These are phyloP conservation scores for Phytophthora quininea DNA, from an alignment of 352 stramenopile species.

Conservation along the genomic window DNA sequence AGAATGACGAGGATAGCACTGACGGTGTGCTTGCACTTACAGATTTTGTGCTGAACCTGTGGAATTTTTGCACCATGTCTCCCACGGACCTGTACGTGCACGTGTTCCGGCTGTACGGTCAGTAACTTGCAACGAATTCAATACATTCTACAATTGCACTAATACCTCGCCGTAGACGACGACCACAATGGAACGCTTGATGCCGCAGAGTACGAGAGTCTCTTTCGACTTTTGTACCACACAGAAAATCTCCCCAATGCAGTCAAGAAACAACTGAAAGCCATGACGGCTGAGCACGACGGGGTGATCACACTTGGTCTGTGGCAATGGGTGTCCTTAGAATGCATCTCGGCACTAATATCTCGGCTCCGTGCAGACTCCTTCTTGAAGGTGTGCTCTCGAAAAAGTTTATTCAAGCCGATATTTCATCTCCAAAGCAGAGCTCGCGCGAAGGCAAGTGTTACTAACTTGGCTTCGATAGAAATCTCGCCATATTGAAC, in stretches of 20 bases:
- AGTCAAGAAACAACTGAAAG: conserved; percentile 40
- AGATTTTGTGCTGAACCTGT: conserved; percentile 67
- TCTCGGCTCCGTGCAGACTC: conserved; percentile 29
- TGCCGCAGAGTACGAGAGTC: conserved; percentile 50
- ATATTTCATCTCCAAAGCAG: conserved; percentile 47
- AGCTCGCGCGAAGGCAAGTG: conserved; percentile 28
- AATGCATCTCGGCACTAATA: too few species aligned
- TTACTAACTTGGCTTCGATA: too few species aligned
- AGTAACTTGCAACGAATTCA: not conserved
- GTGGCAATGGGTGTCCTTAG: not conserved
- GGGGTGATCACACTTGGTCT: conserved; percentile 32
- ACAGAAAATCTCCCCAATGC: conserved; percentile 42
- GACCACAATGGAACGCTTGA: conserved; percentile 53
- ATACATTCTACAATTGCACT: not conserved
- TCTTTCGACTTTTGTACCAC: conserved; percentile 60
- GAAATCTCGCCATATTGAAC: too few species aligned
- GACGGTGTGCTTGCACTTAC: not conserved
- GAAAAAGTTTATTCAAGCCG: conserved; percentile 47
- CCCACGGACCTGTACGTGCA: conserved; percentile 39
- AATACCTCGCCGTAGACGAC: conserved; percentile 34
- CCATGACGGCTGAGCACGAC: conserved; percentile 40
- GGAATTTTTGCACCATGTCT: conserved; percentile 69
- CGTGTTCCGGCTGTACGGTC: conserved; percentile 60
- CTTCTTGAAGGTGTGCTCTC: conserved; percentile 44
- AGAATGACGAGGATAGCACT: not conserved